Evolutionary conservation across 805 yeast species (phyloP), one percentile per base, ranked within the genome.

Genomic region (Suhomyces canberraensis): DNA sequence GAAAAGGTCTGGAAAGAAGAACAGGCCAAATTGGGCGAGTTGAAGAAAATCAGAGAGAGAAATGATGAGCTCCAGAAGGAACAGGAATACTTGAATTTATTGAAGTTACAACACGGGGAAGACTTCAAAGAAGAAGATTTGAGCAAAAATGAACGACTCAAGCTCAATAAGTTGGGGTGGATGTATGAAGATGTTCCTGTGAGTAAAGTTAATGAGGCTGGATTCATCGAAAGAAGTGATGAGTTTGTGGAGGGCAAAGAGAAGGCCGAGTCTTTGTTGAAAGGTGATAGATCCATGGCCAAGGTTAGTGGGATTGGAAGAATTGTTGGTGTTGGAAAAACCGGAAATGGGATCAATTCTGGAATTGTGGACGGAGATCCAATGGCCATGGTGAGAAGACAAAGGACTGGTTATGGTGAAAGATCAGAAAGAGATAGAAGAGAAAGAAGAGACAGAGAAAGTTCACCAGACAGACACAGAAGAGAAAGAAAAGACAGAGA

Each of bases 1-100:
- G 81, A 81, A 46, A 84, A 81, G 51, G 90, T 91, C 24, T 84
- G 95, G 91, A 72, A 79, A 46, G 71, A 69, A 36, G 97, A 93
- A 52, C 89, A 86, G 53, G 81, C 81, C 27, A 79, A 84, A 7
- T 62, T 87, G 5, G 74, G 75, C n/a, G 95, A 86, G 50, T 74
- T 81, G 32, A 75, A 75, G 46, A 74, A 75, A 51, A 77, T 81
- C 22, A 72, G 78, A 41, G 81, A 81, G 48, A 63, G 83, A 20
- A 78, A 78, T 42, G 67, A 71, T 36, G 95, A 87, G 56, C 68
- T 83, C 20, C 69, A 67, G 14, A 71, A 75, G 40, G 87, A 84
- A 44, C 65, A 75, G 25, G 84, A 84, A 42, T 63, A 77, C 25
- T 66, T 75, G 31, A 81, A 81, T 47, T 58, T 84, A 27, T 53